Base-by-base conservation (phyloP, 2,329 filamentous ascomycete species). In the Mycosphaerella sp. region DNA sequence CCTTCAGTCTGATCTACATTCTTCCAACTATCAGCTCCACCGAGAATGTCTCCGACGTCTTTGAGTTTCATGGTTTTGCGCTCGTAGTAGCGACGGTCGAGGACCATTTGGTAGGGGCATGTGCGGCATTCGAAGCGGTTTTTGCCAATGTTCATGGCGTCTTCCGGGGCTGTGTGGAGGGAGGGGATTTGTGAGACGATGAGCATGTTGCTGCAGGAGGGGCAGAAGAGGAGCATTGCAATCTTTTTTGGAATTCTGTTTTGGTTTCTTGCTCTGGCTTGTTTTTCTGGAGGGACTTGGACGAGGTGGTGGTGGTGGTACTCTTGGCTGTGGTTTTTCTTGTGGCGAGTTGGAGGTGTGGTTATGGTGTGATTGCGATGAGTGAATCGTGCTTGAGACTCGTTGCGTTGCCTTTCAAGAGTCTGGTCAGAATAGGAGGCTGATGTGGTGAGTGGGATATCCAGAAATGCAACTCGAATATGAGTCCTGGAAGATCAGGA, bases 61-160 rank as follows among this genome's bases (percentile, higher is more conserved):
- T 93, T 91, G 67, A 86, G 82, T 72, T 86, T 84, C 77, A 93
- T 89, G 27, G 70, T 68, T 59, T 86, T 85, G 62, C 87, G 86
- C 65, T 95, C 89, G 72, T 82, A 95, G 71, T 89, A 86, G 54
- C 84, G 81, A 63, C 84, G 80, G 59, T 84, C 83, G 64, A 97
- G 84, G 52, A 86, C 75, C 71, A 89, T 89, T 69, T 94, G 84
- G 75, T 95, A 98, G 3, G 93, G 91, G 63, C 93, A 98, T 52
- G 89, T 95, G 52, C 89, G 87, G 74, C 93, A 98, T 72, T 95
- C 89, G 71, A 97, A 89, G 52, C 89, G 85, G 75, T 96, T 96
- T 41, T 72, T 69, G 54, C 71, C 73, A 4, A 63, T 63, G 51
- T 67, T 62, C 16, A 68, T 59, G 52, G 68, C 68, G 36, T 72